Conservation (phyloP, 2,329 filamentous ascomycete species). For the Cordyceps pruinosa region DNA sequence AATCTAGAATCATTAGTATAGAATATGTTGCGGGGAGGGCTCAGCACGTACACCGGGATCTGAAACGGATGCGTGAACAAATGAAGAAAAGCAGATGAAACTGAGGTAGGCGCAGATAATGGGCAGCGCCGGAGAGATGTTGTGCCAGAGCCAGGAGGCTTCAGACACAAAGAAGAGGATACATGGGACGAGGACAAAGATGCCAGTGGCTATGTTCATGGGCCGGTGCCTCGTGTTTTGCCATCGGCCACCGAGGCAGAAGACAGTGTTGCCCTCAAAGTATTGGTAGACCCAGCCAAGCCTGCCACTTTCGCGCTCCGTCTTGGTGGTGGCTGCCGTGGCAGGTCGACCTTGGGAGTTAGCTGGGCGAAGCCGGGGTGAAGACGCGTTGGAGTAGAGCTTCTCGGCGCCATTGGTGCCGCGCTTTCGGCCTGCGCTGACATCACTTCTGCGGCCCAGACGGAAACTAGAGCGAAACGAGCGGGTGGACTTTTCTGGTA, state of each 20-base stretch:
- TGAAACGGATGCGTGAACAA: slow-evolving; percentile 83
- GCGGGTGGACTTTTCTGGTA: slow-evolving; percentile 62
- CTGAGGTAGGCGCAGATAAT: slow-evolving; percentile 88
- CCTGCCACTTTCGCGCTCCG: slow-evolving; percentile 18
- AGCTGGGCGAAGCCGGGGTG: slow-evolving; percentile 54
- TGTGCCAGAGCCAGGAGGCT: slow-evolving; percentile 76
- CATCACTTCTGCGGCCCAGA: slow-evolving; percentile 50
- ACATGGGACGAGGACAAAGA: slow-evolving; percentile 71
- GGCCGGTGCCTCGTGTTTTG: slow-evolving; percentile 85
- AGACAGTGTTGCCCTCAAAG: slow-evolving; percentile 88
- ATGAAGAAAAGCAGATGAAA: slow-evolving; percentile 85
- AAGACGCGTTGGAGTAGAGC: slow-evolving; percentile 72
- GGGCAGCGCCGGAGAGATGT: slow-evolving; percentile 83
- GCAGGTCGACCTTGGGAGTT: slow-evolving; percentile 27
- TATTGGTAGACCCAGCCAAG: slow-evolving; percentile 74
- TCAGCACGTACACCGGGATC: slow-evolving; percentile 75
- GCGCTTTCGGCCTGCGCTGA: slow-evolving; percentile 41
- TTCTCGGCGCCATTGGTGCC: slow-evolving; percentile 68
- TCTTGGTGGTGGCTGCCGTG: slow-evolving; percentile 21
- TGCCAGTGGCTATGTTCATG: slow-evolving; percentile 79
- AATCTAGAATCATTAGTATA: slow-evolving; percentile 49
- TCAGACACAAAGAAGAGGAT: slow-evolving; percentile 81
- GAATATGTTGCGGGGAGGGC: background rate
- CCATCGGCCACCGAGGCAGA: slow-evolving; percentile 76
- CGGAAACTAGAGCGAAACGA: slow-evolving; percentile 74